Evolutionary conservation across 805 yeast genomes (phyloP).

Genomic region (Grigorovia jiainica): DNA sequence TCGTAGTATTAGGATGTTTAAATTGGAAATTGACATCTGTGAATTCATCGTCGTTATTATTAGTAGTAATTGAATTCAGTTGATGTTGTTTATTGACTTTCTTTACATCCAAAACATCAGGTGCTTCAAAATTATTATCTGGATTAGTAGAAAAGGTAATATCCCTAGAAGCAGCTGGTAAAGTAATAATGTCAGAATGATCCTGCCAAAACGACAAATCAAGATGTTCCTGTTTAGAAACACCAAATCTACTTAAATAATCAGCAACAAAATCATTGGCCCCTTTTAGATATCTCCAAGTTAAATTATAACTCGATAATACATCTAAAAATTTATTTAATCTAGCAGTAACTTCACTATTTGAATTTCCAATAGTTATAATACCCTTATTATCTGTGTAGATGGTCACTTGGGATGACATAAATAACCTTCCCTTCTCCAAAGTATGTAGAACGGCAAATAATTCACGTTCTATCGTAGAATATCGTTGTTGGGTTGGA

Average conservation of each 20-base stretch:
- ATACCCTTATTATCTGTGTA: constrained; percentile 1
- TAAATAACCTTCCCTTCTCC: neutral
- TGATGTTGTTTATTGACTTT: too few relatives aligned
- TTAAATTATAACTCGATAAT: neutral
- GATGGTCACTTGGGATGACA: neutral
- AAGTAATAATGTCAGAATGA: too few relatives aligned
- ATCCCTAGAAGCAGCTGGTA: too few relatives aligned
- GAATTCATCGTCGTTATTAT: too few relatives aligned
- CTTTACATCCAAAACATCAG: too few relatives aligned
- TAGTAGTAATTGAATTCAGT: too few relatives aligned
- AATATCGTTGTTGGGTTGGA: neutral
- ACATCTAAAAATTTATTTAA: constrained; percentile 1
- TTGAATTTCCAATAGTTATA: neutral
- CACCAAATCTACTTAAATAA: constrained; percentile 1
- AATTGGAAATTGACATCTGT: too few relatives aligned
- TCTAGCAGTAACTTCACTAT: neutral
- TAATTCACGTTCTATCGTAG: neutral
- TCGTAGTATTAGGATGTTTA: too few relatives aligned
- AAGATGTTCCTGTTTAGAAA: constrained; percentile 1
- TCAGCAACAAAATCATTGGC: constrained; percentile 2
- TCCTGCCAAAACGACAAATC: too few relatives aligned
- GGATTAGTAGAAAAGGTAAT: too few relatives aligned
- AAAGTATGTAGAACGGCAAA: neutral
- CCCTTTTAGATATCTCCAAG: constrained; percentile 2
- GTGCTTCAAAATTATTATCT: too few relatives aligned